Evolutionary conservation across 2,329 filamentous ascomycete genomes (phyloP), one percentile per base, ranked within the genome.

Genomic region (Fusarium sp.): DNA sequence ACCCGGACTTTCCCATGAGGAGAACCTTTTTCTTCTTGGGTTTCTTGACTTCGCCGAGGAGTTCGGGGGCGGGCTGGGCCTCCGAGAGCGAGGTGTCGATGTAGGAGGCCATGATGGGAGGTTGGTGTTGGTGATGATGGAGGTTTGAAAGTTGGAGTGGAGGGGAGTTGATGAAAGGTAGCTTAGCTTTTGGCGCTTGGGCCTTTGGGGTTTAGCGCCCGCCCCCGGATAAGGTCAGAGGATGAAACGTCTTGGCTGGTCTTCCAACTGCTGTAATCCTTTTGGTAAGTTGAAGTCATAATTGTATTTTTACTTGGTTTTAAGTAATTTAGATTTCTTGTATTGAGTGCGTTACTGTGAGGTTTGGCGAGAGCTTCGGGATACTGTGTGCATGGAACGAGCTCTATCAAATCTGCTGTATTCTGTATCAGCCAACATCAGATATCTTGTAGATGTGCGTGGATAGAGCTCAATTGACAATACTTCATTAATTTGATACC

Each of bases 1-100:
- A 97, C 61, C 96, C 96, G 72, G 94, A 97, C 86, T 98, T 98
- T 77, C 96, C 96, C 96, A 95, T 95, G 71, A 95, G 86, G 56
- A 95, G 86, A 58, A 95, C 93, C 88, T 95, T 95, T 86, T 94
- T 94, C 88, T 95, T 95, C 87, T 94, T 94, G 78, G 89, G 89
- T 76, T 92, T 92, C 83, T 89, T 90, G 73, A 90, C 84, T 80
- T 89, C 88, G 74, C 78, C 85, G 69, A 84, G 82, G 57, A 85
- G 70, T 59, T 85, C 85, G 59, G 77, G 77, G 13, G 80, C 62
- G 12, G 80, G 67, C 59, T 75, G 76, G 18, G 74, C 64, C 33
- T 79, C 80, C 21, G 79, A 60, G 54, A 80, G 77, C 33, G 80
- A 75, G 42, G 67, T 77, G n/a, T 82, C 80, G 63, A 76, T 75